Evolutionary conservation across 2,329 filamentous ascomycete genomes (phyloP), one percentile per base, ranked within the genome.

Genomic region (Gaeumannomyces tritici): DNA sequence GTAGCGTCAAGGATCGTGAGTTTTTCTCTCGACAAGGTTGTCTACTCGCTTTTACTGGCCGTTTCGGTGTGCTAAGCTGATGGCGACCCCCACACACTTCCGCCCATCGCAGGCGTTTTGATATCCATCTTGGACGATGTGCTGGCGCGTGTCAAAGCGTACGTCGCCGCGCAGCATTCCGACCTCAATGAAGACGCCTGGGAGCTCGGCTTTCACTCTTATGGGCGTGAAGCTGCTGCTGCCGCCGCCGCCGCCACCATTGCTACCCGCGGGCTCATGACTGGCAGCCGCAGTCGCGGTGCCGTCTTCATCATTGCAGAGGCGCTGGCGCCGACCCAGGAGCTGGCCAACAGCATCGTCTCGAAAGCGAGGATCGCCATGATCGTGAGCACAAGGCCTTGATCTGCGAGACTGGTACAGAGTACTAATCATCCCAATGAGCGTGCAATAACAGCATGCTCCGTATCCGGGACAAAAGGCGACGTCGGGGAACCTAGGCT

Each of bases 391-490:
- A 35, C 33, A 35, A 12, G 11, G 11, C 33, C 33, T 12, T 2
- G 8, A 3, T 3, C 33, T 11, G 31, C 12, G 31, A 31, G 8
- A 33, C 8, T 33, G 5, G 8, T 33, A 31, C 4, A 31, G 5
- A 31, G 29, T 11, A 35, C 33, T 35, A 13, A 35, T 13, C 33
- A 35, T 13, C 11, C 33, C 4, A 35, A 35, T 18, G 33, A 33
- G 12, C 15, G 33, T 35, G 33, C 9, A 35, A 35, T 12, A 13
- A 35, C 11, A 35, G 33, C 82, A 84, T 64, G 76, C 71, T 0
- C 72, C 76, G 0, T 84, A 84, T 62, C 69, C 72, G 0, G 75
- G 76, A 0, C 81, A 83, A 66, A 77, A 78, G 29, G 81, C 80
- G 0, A 84, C 79, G 0, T 73, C 76, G 0, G 82, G 82, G 0